Base-by-base conservation (phyloP, 2,329 filamentous ascomycete genomes). In the Dactylellina parvicollis region DNA sequence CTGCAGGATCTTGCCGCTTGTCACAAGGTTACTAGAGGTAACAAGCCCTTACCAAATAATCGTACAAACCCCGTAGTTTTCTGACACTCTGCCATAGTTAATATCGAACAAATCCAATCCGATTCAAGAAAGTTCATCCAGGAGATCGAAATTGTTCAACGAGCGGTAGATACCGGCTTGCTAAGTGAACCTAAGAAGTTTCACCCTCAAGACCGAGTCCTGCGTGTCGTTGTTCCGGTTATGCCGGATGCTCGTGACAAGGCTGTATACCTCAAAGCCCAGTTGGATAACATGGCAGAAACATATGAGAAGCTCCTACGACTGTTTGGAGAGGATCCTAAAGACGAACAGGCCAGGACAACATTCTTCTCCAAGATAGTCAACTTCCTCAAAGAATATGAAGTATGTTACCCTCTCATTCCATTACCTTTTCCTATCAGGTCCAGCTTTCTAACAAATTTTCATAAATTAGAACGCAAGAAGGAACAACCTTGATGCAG, bases 241-340 rank as follows among this genome's bases (percentile, higher is more conserved):
- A 98, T 99, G 94, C 98, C 97, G 83, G 95, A 99, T 76, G 95
- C 95, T 18, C 85, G 95, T 75, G 87, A 94, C 78, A 99, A 98
- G 84, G 92, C 95, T 1, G 94, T 97, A 81, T 95, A 98, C 83
- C 90, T 98, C 88, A 87, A 92, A 79, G 84, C 98, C 20, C 97
- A 96, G 80, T 83, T 98, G 49, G 93, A 96, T 76, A 92, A 97
- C 80, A 97, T 96, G 92, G 85, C 88, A 77, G 89, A 90, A 79
- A 90, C 90, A 0, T 98, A 94, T 83, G 91, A 96, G 79, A 92
- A 97, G 80, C 97, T 98, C 77, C 92, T 98, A 89, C 86, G 89
- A 4, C 96, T 96, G 82, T 98, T 97, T 80, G 95, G 95, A 76
- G 95, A 99, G 83, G 95, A 99, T 79, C 89, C 91, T 38, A 85